Base-by-base conservation (phyloP, 371 early-diverging fungal species). In the Parasitella parasitica region DNA sequence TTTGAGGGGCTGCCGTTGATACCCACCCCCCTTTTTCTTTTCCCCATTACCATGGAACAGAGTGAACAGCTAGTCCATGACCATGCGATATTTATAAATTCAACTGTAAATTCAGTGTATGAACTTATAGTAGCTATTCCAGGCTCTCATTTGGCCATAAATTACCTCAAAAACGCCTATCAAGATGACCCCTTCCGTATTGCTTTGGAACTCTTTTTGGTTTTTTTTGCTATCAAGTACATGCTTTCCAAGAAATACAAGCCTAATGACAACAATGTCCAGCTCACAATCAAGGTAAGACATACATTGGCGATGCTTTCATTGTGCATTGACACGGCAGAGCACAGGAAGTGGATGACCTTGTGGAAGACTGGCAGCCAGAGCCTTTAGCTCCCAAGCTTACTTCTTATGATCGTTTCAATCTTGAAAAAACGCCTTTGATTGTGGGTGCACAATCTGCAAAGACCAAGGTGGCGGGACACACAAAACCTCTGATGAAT, bases 181-280 rank as follows among this genome's bases (percentile, higher is more conserved):
- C 96, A 97, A 82, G 89, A 98, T 77, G 99, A 98, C 74, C 99
- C 97, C 3, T 89, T 94, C 77, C 90, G 97, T 61, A 88, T 94
- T 34, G 78, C 92, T 38, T 84, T 98, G 15, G 99, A 97, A 67
- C 75, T 91, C 6, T 82, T 90, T 38, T 75, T 98, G 49, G 87
- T 97, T 43, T 81, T 92, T 61, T 97, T 94, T 69, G 93, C 95
- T 63, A 76, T 95, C 64, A 90, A 92, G 80, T 97, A 97, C 76
- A 84, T 96, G 75, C 78, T 93, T 49, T 82, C 88, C 37, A 91
- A 90, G 64, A 91, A 91, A 70, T 91, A 96, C 72, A 88, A 90
- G 56, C 93, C 94, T 35, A 92, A 92, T 66, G 86, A 84, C 61
- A 89, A 87, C 65, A 90, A 93, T 41, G 84, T 96, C 54, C 75